Percentiles rank a stretch among this genome's conserved stretches.
Conservation (phyloP, 1,284 basidiomycete species). For the Exobasidium rhododendri region DNA sequence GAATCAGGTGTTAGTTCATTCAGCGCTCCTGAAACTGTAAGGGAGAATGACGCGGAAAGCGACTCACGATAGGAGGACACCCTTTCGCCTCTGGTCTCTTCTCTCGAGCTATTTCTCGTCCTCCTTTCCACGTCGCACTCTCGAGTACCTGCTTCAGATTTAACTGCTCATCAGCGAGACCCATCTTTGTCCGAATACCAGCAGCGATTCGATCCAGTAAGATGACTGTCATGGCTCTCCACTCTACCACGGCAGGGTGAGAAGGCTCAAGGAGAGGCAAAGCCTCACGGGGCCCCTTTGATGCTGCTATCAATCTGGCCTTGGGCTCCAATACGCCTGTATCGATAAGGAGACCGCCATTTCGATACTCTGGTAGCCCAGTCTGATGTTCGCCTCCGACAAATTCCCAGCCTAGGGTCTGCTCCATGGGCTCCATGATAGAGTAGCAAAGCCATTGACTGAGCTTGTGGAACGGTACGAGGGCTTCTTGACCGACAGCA, state of each 20-base stretch:
- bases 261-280: conserved; percentile 65
- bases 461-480: conserved; percentile 93
- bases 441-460: conserved; percentile 67
- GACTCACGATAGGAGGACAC: conserved; percentile 71
- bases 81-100: conserved; percentile 67
- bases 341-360: conserved; percentile 75
- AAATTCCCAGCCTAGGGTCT: conserved; percentile 69
- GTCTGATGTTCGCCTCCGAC: conserved; percentile 74
- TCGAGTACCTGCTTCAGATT: conserved; percentile 84
- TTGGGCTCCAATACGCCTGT: conserved; percentile 59
- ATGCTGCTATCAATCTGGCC: conserved; percentile 58
- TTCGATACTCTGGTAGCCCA: conserved; percentile 41
- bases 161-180: conserved; percentile 59
- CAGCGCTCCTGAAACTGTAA: not conserved
- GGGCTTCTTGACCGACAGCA: conserved; percentile 38
- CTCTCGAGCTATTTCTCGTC: conserved; percentile 75
- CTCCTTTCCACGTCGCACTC: conserved; percentile 92
- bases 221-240: conserved; percentile 90
- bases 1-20: not conserved
- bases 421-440: conserved; percentile 36
- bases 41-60: conserved; percentile 21
- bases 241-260: conserved; percentile 88
- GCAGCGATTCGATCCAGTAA: conserved; percentile 60
- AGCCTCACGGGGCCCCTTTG: conserved; percentile 58
- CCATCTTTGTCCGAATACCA: conserved; percentile 22